phyloP scores from a whole-genome alignment of 2,329 filamentous ascomycete species.

The Dactylellina haptotyla region DNA sequence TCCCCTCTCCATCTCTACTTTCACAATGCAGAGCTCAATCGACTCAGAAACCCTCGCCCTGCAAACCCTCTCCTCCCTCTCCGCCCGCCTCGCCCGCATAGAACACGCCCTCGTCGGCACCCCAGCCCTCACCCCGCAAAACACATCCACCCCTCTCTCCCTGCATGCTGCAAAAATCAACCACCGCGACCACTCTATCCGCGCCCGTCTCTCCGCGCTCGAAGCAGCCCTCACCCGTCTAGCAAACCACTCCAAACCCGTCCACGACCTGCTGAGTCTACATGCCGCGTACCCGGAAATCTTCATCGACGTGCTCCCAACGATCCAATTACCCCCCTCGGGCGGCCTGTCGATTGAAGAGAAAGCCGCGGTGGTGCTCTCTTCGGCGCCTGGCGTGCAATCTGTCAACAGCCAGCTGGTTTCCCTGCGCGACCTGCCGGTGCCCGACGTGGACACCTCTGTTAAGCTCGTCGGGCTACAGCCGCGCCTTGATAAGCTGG shows the following conservation, averaged over 20 bases:
- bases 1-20: neutral
- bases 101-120: constrained; percentile 70
- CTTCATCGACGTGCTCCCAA: constrained; percentile 66
- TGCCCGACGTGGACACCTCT: constrained; percentile 69
- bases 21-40: constrained; percentile 23
- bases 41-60: constrained; percentile 60
- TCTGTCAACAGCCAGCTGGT: constrained; percentile 69
- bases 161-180: constrained; percentile 66
- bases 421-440: constrained; percentile 68
- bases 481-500: constrained; percentile 72
- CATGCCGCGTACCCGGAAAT: constrained; percentile 59
- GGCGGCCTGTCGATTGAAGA: constrained; percentile 64
- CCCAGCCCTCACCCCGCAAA: constrained; percentile 63
- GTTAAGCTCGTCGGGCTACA: constrained; percentile 69
- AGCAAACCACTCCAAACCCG: constrained; percentile 56
- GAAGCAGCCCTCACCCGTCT: constrained; percentile 57
- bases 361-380: constrained; percentile 68
- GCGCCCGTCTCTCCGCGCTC: constrained; percentile 55
- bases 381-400: constrained; percentile 69
- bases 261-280: constrained; percentile 68
- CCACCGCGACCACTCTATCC: constrained; percentile 67
- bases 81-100: constrained; percentile 69
- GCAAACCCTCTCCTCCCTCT: constrained; percentile 69
- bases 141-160: constrained; percentile 66
- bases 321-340: constrained; percentile 64